Conservation (phyloP, 2,329 filamentous ascomycete species). For the Epichloe gansuensis region DNA sequence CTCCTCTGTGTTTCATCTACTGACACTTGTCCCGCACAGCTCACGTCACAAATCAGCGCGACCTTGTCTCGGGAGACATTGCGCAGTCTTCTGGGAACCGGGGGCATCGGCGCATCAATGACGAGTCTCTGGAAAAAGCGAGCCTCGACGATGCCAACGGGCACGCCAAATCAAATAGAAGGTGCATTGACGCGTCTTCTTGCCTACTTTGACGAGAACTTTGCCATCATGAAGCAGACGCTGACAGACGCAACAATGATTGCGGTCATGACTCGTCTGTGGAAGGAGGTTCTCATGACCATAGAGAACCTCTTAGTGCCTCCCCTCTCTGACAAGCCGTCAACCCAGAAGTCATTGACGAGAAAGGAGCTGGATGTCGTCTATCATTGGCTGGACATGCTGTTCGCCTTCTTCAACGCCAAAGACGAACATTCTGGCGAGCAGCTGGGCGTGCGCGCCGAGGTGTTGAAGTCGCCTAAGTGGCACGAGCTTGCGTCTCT, state of each 20-base stretch:
- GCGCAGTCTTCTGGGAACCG: constrained; percentile 56
- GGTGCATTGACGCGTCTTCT: constrained; percentile 76
- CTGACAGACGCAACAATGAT: constrained; percentile 93
- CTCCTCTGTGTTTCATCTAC: not conserved
- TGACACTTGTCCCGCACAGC: constrained; percentile 31
- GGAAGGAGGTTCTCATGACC: constrained; percentile 93
- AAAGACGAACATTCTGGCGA: constrained; percentile 70
- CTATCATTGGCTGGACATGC: constrained; percentile 81
- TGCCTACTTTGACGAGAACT: constrained; percentile 95
- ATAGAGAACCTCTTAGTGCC: constrained; percentile 85
- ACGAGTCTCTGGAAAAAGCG: constrained; percentile 56
- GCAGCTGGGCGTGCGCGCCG: constrained; percentile 75
- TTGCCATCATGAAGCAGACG: constrained; percentile 96
- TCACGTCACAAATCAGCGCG: constrained; percentile 84
- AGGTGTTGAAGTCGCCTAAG: constrained; percentile 91
- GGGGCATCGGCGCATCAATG: constrained; percentile 58
- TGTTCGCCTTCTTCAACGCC: constrained; percentile 92
- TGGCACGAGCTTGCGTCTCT: constrained; percentile 94
- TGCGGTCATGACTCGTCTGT: constrained; percentile 92
- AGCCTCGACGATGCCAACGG: constrained; percentile 38
- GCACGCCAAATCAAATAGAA: constrained; percentile 62
- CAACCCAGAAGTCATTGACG: constrained; percentile 67
- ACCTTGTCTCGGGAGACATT: constrained; percentile 77
- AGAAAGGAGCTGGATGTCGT: constrained; percentile 89
- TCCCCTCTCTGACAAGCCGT: constrained; percentile 88